Evolutionary conservation across 225 moss, liverwort and hornwort genomes (phyloP), one percentile per base, ranked within the genome.

Genomic region (Straminergon stramineum): DNA sequence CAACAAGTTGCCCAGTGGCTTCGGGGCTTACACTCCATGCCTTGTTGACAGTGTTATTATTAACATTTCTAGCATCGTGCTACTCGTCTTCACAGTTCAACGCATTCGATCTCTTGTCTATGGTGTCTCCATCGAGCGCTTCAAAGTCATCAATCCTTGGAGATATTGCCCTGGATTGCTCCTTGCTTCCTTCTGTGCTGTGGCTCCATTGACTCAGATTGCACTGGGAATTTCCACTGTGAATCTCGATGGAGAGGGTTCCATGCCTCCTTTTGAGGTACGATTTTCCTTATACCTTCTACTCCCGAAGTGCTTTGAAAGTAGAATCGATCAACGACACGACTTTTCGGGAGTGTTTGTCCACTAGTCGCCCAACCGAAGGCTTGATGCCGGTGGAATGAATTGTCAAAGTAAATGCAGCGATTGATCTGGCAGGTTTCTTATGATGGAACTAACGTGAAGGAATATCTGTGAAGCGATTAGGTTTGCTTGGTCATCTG

Each of bases 251-350:
- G 94, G 91, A 73, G 94, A 95, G 84, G 63, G 55, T 75, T 91
- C 88, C 27, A 85, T 95, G 89, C 92, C 95, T n/a, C 92, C 93
- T 45, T 95, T 91, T 84, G 95, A 95, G 95, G 95, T 95, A 92
- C n/a, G 63, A 30, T 70, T 64, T 74, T 56, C n/a, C 52, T 45
- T 32, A 73, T 35, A 37, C 81, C 52, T 55, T 82, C 56, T n/a
- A 12, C 55, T 69, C 32, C 45, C 26, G 32, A 15, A 79, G 37
- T 76, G 82, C 58, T 85, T 82, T 88, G 45, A 79, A 78, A 74
- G 65, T 71, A 78, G 52, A 82, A 75, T 74, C 74, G 39, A 75
- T 83, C 53, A 41, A 24, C 15, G 61, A 65, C 87, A 67, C n/a
- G 75, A 9, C 87, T 84, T 85, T 48, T 81, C 34, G 51, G 74